Evolutionary conservation across 1,139 yeast genomes (phyloP).

Genomic region (Insectozyma bohioensis): DNA sequence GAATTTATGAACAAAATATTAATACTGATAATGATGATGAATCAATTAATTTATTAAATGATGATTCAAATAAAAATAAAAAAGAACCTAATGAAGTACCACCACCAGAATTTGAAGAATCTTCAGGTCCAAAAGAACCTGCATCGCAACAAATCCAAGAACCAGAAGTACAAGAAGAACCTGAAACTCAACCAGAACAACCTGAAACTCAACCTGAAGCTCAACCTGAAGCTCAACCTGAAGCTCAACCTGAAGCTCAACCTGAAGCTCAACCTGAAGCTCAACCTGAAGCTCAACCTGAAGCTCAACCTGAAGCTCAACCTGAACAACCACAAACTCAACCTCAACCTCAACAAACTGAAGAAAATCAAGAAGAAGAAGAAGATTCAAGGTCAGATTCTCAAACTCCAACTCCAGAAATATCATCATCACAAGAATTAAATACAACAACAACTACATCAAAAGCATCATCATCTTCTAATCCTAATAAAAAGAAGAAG

Average conservation of each 20-base stretch:
- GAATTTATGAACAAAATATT: conserved; percentile 34
- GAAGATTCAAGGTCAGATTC: neutral
- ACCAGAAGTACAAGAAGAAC: neutral
- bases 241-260: conserved; percentile 2
- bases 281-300: neutral
- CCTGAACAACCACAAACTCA: conserved; percentile 3
- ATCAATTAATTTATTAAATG: no score
- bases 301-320: neutral
- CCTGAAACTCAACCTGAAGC: no score
- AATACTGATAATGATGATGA: conserved; percentile 13
- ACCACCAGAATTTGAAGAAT: neutral
- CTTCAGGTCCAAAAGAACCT: neutral
- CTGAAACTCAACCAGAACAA: neutral
- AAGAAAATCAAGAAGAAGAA: conserved; percentile 3
- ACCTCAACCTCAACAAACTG: conserved; percentile 2
- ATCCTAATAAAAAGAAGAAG: conserved; percentile 14
- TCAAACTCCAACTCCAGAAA: conserved; percentile 7
- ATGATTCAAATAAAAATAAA: conserved; percentile 6
- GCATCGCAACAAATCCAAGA: neutral
- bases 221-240: neutral
- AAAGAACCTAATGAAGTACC: conserved; percentile 1
- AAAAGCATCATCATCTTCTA: neutral
- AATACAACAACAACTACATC: conserved; percentile 4
- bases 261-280: conserved; percentile 2
- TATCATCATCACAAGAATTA: conserved; percentile 3